These are phyloP conservation scores for Wakefieldia striispora DNA, from an alignment of 768 basidiomycete genomes.

Conservation along the genomic window DNA sequence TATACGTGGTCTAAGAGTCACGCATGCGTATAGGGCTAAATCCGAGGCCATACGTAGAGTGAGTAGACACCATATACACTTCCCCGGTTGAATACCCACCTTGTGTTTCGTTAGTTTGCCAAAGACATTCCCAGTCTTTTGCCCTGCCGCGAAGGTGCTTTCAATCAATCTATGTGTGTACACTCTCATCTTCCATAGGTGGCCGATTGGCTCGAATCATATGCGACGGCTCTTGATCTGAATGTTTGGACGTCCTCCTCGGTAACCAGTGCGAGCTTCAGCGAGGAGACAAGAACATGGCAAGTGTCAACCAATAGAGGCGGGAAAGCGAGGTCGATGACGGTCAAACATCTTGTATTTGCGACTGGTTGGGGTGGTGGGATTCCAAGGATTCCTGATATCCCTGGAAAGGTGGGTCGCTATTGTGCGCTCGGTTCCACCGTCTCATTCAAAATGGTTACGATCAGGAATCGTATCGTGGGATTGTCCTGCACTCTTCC, in stretches of 20 bases:
- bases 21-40: conserved; percentile 39
- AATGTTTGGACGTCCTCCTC: conserved; percentile 57
- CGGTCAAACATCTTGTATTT: conserved; percentile 51
- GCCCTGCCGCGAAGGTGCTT: conserved; percentile 48
- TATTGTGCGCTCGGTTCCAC: background rate
- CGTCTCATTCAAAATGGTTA: background rate
- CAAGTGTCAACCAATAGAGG: conserved; percentile 35
- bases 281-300: conserved; percentile 41
- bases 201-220: conserved; percentile 62
- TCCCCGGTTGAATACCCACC: background rate
- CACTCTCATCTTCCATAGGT: conserved; percentile 35
- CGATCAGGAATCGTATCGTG: conserved; percentile 47
- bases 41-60: conserved; percentile 56
- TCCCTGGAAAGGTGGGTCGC: conserved; percentile 39
- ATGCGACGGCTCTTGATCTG: conserved; percentile 55
- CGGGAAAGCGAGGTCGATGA: conserved; percentile 32
- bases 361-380: conserved; percentile 54
- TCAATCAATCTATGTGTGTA: background rate
- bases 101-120: conserved; percentile 42
- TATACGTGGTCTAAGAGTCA: conserved; percentile 6
- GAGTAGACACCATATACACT: conserved; percentile 26
- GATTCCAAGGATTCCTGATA: conserved; percentile 43
- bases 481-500: conserved; percentile 52
- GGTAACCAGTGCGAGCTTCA: conserved; percentile 34
- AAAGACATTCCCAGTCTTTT: conserved; percentile 48